phyloP scores from a whole-genome alignment of 2,329 filamentous ascomycete species.

The Ambrosiella cleistominuta region DNA sequence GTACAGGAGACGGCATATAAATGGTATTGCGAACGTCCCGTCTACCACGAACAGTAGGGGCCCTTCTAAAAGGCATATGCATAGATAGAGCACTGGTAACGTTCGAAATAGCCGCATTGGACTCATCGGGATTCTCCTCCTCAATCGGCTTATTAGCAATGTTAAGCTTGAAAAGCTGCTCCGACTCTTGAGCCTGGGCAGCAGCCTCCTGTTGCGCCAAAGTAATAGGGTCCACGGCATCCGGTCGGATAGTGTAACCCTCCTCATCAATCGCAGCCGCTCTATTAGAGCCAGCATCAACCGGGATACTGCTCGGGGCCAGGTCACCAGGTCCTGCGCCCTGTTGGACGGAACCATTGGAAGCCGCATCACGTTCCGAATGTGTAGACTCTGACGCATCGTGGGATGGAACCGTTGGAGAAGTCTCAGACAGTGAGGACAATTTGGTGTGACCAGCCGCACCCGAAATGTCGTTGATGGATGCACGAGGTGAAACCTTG shows the following conservation, averaged over 20 bases:
- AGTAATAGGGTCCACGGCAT: constrained; percentile 47
- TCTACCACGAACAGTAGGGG: constrained; percentile 68
- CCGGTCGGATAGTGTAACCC: constrained; percentile 55
- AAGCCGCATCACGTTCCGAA: background rate
- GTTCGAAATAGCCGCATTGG: constrained; percentile 55
- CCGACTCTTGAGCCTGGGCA: constrained; percentile 36
- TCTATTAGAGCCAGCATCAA: background rate
- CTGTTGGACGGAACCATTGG: background rate
- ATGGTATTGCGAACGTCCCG: constrained; percentile 86
- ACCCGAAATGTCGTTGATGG: constrained; percentile 37
- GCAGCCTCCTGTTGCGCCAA: constrained; percentile 50
- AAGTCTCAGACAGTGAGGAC: constrained; percentile 40
- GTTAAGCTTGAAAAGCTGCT: constrained; percentile 60
- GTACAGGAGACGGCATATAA: constrained; percentile 42
- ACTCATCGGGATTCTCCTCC: constrained; percentile 59
- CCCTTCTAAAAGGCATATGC: constrained; percentile 47
- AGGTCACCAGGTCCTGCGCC: background rate
- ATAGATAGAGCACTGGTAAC: constrained; percentile 56
- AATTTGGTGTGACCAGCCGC: constrained; percentile 31
- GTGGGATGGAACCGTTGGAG: constrained; percentile 17
- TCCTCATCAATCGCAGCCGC: constrained; percentile 39
- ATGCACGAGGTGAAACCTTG: constrained; percentile 38
- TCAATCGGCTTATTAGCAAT: constrained; percentile 63
- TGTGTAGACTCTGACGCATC: background rate
- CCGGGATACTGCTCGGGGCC: background rate